Conservation (phyloP, 164 flowering plant genomes). For the Vitis rotundifolia region DNA sequence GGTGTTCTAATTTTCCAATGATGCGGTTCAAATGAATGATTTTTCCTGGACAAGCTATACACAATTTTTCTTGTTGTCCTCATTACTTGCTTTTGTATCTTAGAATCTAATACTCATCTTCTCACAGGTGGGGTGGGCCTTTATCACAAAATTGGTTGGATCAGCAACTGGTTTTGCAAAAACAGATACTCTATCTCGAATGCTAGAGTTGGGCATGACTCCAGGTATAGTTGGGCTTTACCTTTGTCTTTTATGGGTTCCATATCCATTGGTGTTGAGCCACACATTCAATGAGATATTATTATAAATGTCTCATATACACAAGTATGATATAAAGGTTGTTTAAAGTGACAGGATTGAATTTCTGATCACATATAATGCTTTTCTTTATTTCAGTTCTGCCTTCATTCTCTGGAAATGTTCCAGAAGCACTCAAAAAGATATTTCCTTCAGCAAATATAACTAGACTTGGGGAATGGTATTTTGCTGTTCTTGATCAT, state of each 20-base stretch:
- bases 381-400: slow-evolving; percentile 51
- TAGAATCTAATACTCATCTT: background rate
- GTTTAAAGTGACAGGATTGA: background rate
- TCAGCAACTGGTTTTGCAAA: slow-evolving; percentile 79
- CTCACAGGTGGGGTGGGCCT: slow-evolving; percentile 96
- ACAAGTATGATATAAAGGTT: background rate
- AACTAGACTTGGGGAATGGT: slow-evolving; percentile 93
- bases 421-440: slow-evolving; percentile 76
- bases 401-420: slow-evolving; percentile 97
- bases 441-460: slow-evolving; percentile 84
- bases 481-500: slow-evolving; percentile 18
- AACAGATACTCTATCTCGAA: slow-evolving; percentile 74
- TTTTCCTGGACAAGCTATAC: too few relatives aligned
- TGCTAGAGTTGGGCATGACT: slow-evolving; percentile 94
- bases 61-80: too few relatives aligned
- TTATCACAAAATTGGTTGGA: slow-evolving; percentile 85
- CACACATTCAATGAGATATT: background rate
- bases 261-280: too few relatives aligned
- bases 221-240: slow-evolving; percentile 60
- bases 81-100: background rate
- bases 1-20: too few relatives aligned
- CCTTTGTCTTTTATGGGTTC: background rate
- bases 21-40: too few relatives aligned
- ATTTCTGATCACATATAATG: slow-evolving; percentile 4
- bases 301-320: background rate